phyloP scores from a whole-genome alignment of 31 red algal genomes.

The Endocladia muricata region DNA sequence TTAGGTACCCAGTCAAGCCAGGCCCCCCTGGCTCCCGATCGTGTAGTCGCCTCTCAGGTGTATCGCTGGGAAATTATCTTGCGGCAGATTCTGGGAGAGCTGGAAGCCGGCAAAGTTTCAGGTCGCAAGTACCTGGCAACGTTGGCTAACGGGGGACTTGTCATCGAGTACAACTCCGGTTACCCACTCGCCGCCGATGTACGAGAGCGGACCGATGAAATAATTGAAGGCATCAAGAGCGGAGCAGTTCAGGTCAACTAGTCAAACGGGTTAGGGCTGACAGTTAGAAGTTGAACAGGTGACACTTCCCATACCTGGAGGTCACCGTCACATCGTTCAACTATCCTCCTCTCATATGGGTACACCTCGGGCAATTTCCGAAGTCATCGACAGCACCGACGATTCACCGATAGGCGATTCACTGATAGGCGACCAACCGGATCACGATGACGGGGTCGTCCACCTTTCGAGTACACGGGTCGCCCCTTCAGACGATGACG shows the following conservation, averaged over 20 bases:
- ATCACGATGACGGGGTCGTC: no score
- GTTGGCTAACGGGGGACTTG: conserved; percentile 1
- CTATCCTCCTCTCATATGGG: no score
- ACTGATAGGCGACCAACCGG: no score
- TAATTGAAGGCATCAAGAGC: background rate
- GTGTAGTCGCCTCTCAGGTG: conserved; percentile 1
- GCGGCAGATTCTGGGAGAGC: background rate
- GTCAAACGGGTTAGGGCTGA: no score
- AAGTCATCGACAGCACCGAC: no score
- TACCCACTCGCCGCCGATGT: background rate
- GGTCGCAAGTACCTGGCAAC: background rate
- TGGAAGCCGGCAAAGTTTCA: background rate
- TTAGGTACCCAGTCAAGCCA: conserved; percentile 4
- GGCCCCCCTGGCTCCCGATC: background rate
- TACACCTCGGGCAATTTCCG: no score
- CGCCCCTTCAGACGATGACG: no score
- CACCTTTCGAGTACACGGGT: no score
- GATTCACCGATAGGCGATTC: no score
- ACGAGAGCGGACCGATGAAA: background rate
- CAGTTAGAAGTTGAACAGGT: no score
- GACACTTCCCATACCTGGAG: no score
- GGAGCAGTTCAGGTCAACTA: background rate
- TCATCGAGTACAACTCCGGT: background rate
- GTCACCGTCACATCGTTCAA: no score
- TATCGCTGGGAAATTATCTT: conserved; percentile 5